Percentiles rank a stretch among this genome's conserved stretches.
Conservation (phyloP, 2,329 filamentous ascomycete species). For the Bipolaris gigantea region DNA sequence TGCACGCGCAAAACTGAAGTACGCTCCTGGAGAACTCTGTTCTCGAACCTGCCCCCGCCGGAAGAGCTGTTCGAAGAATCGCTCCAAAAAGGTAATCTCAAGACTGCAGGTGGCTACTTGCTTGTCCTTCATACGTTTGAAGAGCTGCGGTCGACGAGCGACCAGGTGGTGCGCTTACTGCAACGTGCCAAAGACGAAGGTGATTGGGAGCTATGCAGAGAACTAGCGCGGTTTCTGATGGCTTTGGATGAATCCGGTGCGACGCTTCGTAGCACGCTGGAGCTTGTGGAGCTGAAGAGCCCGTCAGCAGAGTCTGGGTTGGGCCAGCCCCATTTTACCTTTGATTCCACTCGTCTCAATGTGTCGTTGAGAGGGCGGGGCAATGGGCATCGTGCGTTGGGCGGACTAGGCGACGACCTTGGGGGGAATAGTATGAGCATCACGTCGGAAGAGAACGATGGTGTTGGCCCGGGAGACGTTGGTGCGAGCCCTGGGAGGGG, state of each 20-base stretch:
- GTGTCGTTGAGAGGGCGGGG: conserved; percentile 24
- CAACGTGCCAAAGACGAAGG: conserved; percentile 77
- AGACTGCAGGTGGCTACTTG: conserved; percentile 96
- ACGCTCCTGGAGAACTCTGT: conserved; percentile 91
- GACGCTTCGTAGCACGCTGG: conserved; percentile 73
- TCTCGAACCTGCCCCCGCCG: conserved; percentile 85
- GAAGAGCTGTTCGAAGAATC: conserved; percentile 93
- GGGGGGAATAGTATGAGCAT: conserved; percentile 4
- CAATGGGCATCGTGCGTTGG: conserved; percentile 3
- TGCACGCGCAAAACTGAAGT: conserved; percentile 97
- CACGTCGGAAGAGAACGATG: conserved; percentile 20
- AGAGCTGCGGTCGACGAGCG: conserved; percentile 62
- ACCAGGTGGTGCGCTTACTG: conserved; percentile 80
- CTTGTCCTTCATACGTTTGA: conserved; percentile 84
- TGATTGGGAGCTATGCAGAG: conserved; percentile 95
- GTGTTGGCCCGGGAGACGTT: conserved; percentile 21
- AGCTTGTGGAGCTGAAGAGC: conserved; percentile 48
- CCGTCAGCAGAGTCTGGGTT: conserved; percentile 29
- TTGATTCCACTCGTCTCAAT: conserved; percentile 33
- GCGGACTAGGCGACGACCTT: background rate
- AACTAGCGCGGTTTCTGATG: conserved; percentile 90
- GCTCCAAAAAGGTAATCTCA: conserved; percentile 78
- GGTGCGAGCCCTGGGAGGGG: conserved; percentile 17
- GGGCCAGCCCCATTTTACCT: conserved; percentile 37
- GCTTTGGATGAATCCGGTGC: conserved; percentile 86